These are phyloP conservation scores for Gastrolobium bilobum DNA, from an alignment of 306 rosid species.

Conservation along the genomic window DNA sequence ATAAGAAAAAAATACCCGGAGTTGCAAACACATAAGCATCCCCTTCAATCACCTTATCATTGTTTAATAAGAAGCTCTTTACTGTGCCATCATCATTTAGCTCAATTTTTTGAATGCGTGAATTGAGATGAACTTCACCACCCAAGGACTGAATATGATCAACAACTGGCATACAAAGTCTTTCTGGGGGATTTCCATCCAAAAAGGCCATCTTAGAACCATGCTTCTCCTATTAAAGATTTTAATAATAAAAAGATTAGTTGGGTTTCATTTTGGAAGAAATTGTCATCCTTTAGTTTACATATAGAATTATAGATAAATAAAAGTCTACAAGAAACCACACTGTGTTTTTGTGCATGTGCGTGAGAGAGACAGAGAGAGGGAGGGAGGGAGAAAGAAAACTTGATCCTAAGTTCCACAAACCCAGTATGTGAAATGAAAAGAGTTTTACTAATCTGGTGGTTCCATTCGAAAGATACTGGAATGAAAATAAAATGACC, in stretches of 20 bases:
- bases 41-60: conserved; percentile 81
- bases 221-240: conserved; percentile 82
- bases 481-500: conserved; percentile 33
- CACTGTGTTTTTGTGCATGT: background rate
- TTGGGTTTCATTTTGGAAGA: background rate
- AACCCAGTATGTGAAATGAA: conserved; percentile 14
- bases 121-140: conserved; percentile 89
- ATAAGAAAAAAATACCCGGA: conserved; percentile 71
- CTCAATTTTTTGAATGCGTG: conserved; percentile 85
- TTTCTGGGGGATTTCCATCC: conserved; percentile 97
- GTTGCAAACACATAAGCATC: conserved; percentile 92
- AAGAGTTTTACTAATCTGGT: conserved; percentile 26
- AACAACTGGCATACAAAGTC: conserved; percentile 94
- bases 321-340: background rate
- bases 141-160: conserved; percentile 87
- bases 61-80: conserved; percentile 71
- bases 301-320: conserved; percentile 12
- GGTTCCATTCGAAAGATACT: conserved; percentile 25
- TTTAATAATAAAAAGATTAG: conserved; percentile 38
- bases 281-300: background rate
- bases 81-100: conserved; percentile 88
- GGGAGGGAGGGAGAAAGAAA: background rate
- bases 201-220: conserved; percentile 99
- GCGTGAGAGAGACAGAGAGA: background rate
- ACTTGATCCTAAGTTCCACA: conserved; percentile 33